These are phyloP conservation scores for Neonectria hederae DNA, from an alignment of 2,329 filamentous ascomycete species.

Conservation along the genomic window DNA sequence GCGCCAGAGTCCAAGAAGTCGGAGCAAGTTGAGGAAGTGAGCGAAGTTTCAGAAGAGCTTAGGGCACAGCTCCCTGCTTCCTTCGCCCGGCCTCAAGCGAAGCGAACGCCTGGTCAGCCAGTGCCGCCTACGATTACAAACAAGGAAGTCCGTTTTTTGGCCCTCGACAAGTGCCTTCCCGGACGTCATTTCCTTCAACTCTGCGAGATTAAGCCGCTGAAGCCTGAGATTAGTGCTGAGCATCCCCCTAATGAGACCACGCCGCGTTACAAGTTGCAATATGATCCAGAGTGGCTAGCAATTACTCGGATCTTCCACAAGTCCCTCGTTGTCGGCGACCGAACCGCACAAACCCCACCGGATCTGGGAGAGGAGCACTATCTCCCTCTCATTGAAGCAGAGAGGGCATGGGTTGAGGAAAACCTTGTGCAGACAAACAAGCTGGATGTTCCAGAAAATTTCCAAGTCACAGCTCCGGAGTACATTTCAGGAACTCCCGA, in stretches of 20 bases:
- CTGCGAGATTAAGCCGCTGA: constrained; percentile 66
- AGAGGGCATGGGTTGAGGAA: constrained; percentile 82
- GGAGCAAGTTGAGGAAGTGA: constrained; percentile 28
- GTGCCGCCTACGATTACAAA: constrained; percentile 80
- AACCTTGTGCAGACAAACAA: constrained; percentile 71
- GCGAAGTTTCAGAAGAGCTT: constrained; percentile 67
- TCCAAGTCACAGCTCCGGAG: constrained; percentile 77
- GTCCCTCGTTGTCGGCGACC: constrained; percentile 71
- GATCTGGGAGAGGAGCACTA: constrained; percentile 78
- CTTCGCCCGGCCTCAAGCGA: constrained; percentile 63
- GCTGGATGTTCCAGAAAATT: constrained; percentile 80
- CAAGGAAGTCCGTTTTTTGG: constrained; percentile 82
- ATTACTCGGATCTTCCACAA: constrained; percentile 85
- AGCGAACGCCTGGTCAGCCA: constrained; percentile 64
- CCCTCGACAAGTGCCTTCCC: constrained; percentile 89
- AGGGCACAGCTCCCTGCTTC: constrained; percentile 80
- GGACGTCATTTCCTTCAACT: constrained; percentile 85
- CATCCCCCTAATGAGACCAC: constrained; percentile 32
- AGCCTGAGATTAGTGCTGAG: constrained; percentile 41
- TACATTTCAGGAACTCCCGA: constrained; percentile 69
- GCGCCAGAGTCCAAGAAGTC: constrained; percentile 8
- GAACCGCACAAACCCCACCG: constrained; percentile 59
- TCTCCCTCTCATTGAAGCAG: constrained; percentile 70
- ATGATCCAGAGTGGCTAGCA: constrained; percentile 95
- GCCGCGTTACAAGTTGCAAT: constrained; percentile 70